These are phyloP conservation scores for Abrus pulchellus DNA, from an alignment of 306 rosid species.

Conservation along the genomic window DNA sequence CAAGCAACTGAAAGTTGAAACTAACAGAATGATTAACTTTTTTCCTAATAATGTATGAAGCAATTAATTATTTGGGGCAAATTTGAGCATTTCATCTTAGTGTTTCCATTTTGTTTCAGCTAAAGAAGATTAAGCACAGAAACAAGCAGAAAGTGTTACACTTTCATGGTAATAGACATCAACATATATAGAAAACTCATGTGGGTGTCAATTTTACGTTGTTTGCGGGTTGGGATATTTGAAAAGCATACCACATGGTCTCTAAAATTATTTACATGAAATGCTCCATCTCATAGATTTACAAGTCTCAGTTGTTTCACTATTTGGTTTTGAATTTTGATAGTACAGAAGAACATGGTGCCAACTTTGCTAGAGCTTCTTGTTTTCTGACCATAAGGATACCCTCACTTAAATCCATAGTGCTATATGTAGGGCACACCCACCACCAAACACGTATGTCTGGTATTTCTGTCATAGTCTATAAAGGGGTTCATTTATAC, in stretches of 20 bases:
- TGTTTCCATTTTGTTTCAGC: neutral
- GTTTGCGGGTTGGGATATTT: slow-evolving; percentile 52
- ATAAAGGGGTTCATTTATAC: slow-evolving; percentile 18
- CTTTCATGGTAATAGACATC: neutral
- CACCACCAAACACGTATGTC: slow-evolving; percentile 41
- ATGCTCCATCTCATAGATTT: slow-evolving; percentile 28
- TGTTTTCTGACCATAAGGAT: slow-evolving; percentile 18
- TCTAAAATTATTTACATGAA: slow-evolving; percentile 42
- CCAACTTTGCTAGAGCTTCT: slow-evolving; percentile 35
- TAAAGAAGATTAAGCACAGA: slow-evolving; percentile 4
- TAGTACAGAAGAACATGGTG: neutral
- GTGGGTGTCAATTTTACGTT: slow-evolving; percentile 41
- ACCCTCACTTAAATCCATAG: slow-evolving; percentile 10
- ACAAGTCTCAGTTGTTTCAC: neutral
- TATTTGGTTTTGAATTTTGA: slow-evolving; percentile 20
- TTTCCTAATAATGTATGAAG: neutral
- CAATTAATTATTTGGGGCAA: neutral
- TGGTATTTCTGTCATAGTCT: neutral
- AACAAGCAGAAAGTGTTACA: slow-evolving; percentile 11
- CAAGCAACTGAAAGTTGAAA: neutral
- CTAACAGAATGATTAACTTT: neutral
- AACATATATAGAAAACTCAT: slow-evolving; percentile 3
- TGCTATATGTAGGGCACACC: slow-evolving; percentile 39
- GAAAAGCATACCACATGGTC: slow-evolving; percentile 40
- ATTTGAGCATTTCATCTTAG: slow-evolving; percentile 9